These are phyloP conservation scores for Yamadazyma songkhlaensis DNA, from an alignment of 1,139 yeast genomes.

Conservation along the genomic window DNA sequence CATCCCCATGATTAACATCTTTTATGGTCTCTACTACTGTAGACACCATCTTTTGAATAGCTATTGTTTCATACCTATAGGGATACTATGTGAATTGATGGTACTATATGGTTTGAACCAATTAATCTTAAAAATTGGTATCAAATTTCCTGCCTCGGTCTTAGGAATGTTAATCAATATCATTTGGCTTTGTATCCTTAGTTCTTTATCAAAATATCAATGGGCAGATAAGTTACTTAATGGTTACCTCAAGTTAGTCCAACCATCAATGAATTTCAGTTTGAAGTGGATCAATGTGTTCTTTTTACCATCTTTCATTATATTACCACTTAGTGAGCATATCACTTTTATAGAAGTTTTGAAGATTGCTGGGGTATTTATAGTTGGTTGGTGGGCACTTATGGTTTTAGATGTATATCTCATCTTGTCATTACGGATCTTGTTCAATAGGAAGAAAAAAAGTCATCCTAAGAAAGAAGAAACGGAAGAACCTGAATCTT, in stretches of 20 bases:
- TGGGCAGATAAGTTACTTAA: conserved; percentile 24
- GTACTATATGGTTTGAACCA: conserved; percentile 65
- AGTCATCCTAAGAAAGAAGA: not conserved
- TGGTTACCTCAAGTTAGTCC: conserved; percentile 46
- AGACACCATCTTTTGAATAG: conserved; percentile 28
- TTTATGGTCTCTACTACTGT: conserved; percentile 16
- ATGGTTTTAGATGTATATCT: conserved; percentile 43
- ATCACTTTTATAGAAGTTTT: conserved; percentile 67
- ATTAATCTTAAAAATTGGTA: conserved; percentile 44
- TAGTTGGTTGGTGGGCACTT: conserved; percentile 57
- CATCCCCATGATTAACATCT: conserved; percentile 1
- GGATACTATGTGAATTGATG: conserved; percentile 29
- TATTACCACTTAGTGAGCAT: conserved; percentile 62
- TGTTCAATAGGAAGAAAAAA: conserved; percentile 13
- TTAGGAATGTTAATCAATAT: conserved; percentile 69
- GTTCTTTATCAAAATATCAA: conserved; percentile 16
- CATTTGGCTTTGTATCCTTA: conserved; percentile 41
- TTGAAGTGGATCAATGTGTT: conserved; percentile 76
- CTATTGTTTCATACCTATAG: conserved; percentile 35
- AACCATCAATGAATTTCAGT: conserved; percentile 67
- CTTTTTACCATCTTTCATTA: conserved; percentile 74
- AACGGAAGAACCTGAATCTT: not conserved
- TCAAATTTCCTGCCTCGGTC: conserved; percentile 73
- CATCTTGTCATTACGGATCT: conserved; percentile 29
- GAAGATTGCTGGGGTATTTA: conserved; percentile 71